These are phyloP conservation scores for Epithele typhae DNA, from an alignment of 768 basidiomycete species.

Conservation along the genomic window DNA sequence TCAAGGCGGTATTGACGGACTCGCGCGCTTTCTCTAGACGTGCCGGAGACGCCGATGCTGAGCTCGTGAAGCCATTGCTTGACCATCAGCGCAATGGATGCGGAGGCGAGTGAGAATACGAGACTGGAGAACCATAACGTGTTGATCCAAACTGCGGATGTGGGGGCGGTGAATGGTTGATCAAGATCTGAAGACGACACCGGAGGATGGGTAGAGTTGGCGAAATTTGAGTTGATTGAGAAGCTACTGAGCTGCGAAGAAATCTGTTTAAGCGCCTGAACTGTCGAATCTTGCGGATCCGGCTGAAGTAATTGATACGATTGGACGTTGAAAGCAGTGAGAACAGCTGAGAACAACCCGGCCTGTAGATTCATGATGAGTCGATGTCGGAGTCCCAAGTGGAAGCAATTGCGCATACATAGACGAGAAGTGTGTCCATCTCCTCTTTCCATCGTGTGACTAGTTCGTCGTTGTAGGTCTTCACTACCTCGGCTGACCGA, in stretches of 20 bases:
- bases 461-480: conserved; percentile 11
- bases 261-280: conserved; percentile 8
- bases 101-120: conserved; percentile 21
- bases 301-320: conserved; percentile 15
- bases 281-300: background rate
- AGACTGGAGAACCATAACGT: conserved; percentile 23
- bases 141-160: conserved; percentile 17
- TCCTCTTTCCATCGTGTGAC: conserved; percentile 17
- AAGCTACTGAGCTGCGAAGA: conserved; percentile 8
- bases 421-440: conserved; percentile 19
- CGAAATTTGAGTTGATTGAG: conserved; percentile 3
- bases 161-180: conserved; percentile 1
- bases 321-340: conserved; percentile 21
- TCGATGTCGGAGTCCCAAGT: too few relatives aligned
- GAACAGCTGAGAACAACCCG: conserved; percentile 23
- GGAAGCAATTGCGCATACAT: conserved; percentile 2
- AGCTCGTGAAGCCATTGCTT: conserved; percentile 26
- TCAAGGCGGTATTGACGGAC: conserved; percentile 22
- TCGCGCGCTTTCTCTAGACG: conserved; percentile 18
- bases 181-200: background rate
- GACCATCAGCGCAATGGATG: conserved; percentile 22
- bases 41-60: conserved; percentile 14
- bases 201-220: conserved; percentile 3
- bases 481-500: conserved; percentile 2
- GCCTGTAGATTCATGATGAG: conserved; percentile 8